Evolutionary conservation across 2,329 filamentous ascomycete species (phyloP), one percentile per base, ranked within the genome.

Genomic region (Neopestalotiopsis rosae): DNA sequence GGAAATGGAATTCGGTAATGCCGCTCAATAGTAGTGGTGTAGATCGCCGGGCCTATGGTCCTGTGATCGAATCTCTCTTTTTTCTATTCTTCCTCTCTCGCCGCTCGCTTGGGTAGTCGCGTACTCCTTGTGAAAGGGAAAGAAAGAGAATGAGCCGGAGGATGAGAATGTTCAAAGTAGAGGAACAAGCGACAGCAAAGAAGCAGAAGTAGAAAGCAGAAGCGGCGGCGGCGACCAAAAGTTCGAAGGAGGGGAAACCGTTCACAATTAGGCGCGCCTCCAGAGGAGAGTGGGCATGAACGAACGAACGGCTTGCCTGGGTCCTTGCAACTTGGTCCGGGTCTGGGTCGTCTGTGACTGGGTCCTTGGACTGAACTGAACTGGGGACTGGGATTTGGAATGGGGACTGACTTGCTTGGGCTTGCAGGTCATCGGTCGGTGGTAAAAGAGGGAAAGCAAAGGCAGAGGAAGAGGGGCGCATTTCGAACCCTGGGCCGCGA

Each of bases 181-280:
- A 62, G 59, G 59, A 40, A 34, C 59, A 62, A 10, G 13, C n/a
- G 30, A 30, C 10, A 59, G 57, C 30, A 30, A 30, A 30, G n/a
- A 59, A 58, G 20, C 24, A 30, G 30, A 59, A n/a, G 17, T 5
- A 62, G 59, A 59, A 28, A 38, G 34, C 34, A 38, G 34, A 7
- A 10, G 34, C 34, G 34, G 34, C 34, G 34, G 34, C 34, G 34
- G 34, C 34, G 34, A 10, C 34, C 59, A 40, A 42, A 40, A 62
- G 59, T 62, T 52, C 59, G 59, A 62, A 62, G 59, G 59, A 62
- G 59, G 59, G 59, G 59, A 62, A 62, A 62, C 59, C 59, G 59
- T 62, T 62, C 59, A 38, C 34, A 62, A 62, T 59, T 62, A 62
- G 59, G 59, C 30, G 57, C 59, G 30, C 59, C 59, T 62, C 59